A percentile compares a stretch with the other conserved stretches of the same genome.
Conservation (phyloP, 1,139 yeast genomes). For the Hansenula lynferdii region DNA sequence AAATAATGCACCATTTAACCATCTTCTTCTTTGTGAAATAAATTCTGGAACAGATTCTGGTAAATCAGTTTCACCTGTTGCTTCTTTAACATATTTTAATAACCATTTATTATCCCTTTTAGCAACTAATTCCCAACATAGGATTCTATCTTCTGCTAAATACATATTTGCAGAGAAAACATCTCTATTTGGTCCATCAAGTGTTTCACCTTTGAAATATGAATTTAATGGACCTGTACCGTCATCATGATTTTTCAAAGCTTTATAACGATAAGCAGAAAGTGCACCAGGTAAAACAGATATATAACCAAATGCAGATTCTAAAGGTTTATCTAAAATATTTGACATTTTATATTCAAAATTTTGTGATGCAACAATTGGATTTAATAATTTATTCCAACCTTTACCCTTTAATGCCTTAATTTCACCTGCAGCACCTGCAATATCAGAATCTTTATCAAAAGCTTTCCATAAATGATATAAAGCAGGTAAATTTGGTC, state of each 20-base stretch:
- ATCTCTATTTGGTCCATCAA: conserved; percentile 54
- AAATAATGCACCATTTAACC: conserved; percentile 97
- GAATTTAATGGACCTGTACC: conserved; percentile 91
- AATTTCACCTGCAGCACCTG: conserved; percentile 98
- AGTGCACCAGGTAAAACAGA: conserved; percentile 95
- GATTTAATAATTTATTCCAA: conserved; percentile 76
- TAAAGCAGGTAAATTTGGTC: conserved; percentile 77
- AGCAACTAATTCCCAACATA: conserved; percentile 97
- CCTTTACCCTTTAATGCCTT: conserved; percentile 90
- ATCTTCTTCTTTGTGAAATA: conserved; percentile 91
- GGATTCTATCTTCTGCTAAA: conserved; percentile 92
- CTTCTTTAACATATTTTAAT: conserved; percentile 84
- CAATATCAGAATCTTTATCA: conserved; percentile 92
- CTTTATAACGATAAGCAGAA: conserved; percentile 90
- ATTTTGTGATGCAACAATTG: conserved; percentile 93
- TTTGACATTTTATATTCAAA: conserved; percentile 97
- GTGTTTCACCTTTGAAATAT: conserved; percentile 84
- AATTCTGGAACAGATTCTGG: conserved; percentile 91
- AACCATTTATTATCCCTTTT: conserved; percentile 88
- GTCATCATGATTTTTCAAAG: conserved; percentile 76
- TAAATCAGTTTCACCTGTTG: conserved; percentile 96
- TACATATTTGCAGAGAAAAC: conserved; percentile 97
- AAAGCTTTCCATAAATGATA: conserved; percentile 97
- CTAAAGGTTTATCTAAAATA: conserved; percentile 91
- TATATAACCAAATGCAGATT: conserved; percentile 89